phyloP scores from a whole-genome alignment of 1,284 basidiomycete genomes.

The Papiliotrema nemorosa region DNA sequence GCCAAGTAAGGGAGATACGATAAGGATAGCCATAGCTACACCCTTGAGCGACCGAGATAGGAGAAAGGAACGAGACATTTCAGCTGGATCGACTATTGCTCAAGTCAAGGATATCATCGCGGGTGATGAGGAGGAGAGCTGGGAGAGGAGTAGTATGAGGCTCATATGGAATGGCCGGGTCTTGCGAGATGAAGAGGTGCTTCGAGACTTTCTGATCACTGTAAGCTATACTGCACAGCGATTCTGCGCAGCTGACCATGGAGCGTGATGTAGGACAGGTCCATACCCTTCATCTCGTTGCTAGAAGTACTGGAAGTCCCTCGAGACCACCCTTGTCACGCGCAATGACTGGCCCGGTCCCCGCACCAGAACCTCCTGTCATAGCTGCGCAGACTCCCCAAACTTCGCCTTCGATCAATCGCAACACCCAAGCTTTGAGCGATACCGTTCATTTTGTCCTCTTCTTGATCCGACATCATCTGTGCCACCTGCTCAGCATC shows the following conservation, averaged over 20 bases:
- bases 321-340: background rate
- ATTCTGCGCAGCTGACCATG: slow-evolving; percentile 5
- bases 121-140: slow-evolving; percentile 26
- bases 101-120: slow-evolving; percentile 36
- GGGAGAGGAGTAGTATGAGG: slow-evolving; percentile 42
- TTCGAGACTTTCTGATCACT: background rate
- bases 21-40: slow-evolving; percentile 32
- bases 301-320: slow-evolving; percentile 9
- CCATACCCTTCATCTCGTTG: slow-evolving; percentile 39
- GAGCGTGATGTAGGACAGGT: slow-evolving; percentile 12
- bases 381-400: background rate
- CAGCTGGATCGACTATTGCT: slow-evolving; percentile 13
- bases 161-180: slow-evolving; percentile 27
- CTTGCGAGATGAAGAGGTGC: background rate
- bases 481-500: slow-evolving; percentile 25
- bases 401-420: background rate
- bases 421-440: slow-evolving; percentile 18
- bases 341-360: background rate
- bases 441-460: slow-evolving; percentile 43
- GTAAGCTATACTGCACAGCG: too few species aligned
- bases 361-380: background rate
- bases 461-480: slow-evolving; percentile 39
- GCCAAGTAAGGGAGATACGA: slow-evolving; percentile 2
- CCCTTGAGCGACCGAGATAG: slow-evolving; percentile 29
- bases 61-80: slow-evolving; percentile 27